Evolutionary conservation across 1,284 basidiomycete genomes (phyloP), one percentile per base, ranked within the genome.

Genomic region (Ustilago hordei): DNA sequence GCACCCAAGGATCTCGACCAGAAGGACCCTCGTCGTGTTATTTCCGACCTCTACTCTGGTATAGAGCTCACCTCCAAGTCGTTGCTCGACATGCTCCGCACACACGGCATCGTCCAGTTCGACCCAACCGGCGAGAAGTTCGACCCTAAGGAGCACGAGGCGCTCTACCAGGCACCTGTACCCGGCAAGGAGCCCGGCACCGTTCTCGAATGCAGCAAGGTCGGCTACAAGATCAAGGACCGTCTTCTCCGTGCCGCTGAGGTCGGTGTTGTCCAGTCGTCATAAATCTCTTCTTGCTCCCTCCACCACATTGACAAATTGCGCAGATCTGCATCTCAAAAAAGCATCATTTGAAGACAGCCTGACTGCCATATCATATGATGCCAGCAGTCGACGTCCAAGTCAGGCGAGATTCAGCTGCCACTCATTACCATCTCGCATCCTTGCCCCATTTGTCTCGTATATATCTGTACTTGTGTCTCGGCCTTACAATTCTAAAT

Each of bases 111-210:
- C 85, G 93, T 92, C 75, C 91, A 92, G 2, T 96, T 95, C 83
- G 93, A 97, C 85, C 95, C 95, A 19, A 92, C 91, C 0, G 96
- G 95, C 62, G 93, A 97, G 86, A 89, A 89, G 82, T 99, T 99
- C 83, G 95, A 99, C 87, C 96, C 96, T 36, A 97, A 96, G 87
- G 87, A 89, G 55, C 96, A 98, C 86, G 96, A 99, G 88, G 96
- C 97, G 8, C 89, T 97, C 38, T 98, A 94, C 88, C 94, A 96
- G 88, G 93, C 91, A 23, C 95, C 95, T n/a, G 90, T 96, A 64
- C 88, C 89, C 2, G 93, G 90, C 47, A 95, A 94, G 88, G 92
- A 92, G 84, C 91, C 94, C 2, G 95, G 95, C 23, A 93, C 93
- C 4, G 92, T 99, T 43, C 90, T 97, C 61, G 93, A 98, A 84